These are phyloP conservation scores for Fusarium albosuccineum DNA, from an alignment of 2,329 filamentous ascomycete species.

Conservation along the genomic window DNA sequence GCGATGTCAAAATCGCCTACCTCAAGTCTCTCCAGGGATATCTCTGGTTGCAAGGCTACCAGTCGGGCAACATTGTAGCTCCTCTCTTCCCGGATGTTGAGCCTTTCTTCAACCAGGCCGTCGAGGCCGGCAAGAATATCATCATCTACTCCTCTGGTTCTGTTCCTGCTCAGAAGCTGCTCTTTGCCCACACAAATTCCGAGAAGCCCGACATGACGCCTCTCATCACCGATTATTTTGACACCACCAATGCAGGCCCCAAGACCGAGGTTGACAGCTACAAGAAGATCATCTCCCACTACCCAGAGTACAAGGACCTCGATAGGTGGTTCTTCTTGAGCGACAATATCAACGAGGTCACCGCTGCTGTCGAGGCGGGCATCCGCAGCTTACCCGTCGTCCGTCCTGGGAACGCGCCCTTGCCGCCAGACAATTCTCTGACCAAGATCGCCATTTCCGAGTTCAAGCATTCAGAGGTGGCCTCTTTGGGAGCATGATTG, in stretches of 20 bases:
- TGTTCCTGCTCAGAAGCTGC: conserved; percentile 82
- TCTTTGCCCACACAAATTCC: conserved; percentile 77
- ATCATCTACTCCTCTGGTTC: conserved; percentile 88
- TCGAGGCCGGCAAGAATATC: conserved; percentile 66
- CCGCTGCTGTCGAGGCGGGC: conserved; percentile 72
- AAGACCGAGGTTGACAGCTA: conserved; percentile 80
- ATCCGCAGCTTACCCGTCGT: conserved; percentile 73
- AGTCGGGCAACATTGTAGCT: conserved; percentile 75
- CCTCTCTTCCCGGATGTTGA: conserved; percentile 81
- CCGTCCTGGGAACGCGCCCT: conserved; percentile 77
- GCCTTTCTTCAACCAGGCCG: conserved; percentile 72
- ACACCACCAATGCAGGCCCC: conserved; percentile 83
- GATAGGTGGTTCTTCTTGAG: conserved; percentile 81
- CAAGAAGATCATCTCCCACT: conserved; percentile 66
- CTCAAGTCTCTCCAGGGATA: conserved; percentile 85
- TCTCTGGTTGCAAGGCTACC: conserved; percentile 82
- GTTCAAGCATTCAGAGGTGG: conserved; percentile 48
- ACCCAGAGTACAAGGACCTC: conserved; percentile 57
- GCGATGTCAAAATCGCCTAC: conserved; percentile 81
- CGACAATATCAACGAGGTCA: conserved; percentile 80
- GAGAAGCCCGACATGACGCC: conserved; percentile 70
- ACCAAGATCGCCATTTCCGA: conserved; percentile 51
- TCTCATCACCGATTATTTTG: conserved; percentile 77
- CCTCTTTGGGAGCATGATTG: conserved; percentile 38
- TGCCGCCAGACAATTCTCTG: conserved; percentile 64